Conservation (phyloP, 495 filamentous ascomycete species). For the Lepidopterella palustris region DNA sequence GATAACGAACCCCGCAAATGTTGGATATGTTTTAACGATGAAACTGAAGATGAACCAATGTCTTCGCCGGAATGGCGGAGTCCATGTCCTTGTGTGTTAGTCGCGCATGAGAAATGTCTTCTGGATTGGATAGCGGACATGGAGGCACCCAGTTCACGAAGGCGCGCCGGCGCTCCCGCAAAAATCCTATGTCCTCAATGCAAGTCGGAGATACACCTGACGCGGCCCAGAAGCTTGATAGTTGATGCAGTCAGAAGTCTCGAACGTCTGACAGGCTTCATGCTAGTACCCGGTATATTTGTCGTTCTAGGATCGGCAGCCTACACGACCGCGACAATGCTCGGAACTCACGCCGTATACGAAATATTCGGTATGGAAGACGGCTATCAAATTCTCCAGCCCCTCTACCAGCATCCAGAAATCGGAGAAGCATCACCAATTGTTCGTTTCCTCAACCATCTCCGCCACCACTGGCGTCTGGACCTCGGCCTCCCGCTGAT, state of each 20-base stretch:
- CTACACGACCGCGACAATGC: constrained; percentile 48
- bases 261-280: constrained; percentile 46
- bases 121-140: constrained; percentile 84
- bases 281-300: constrained; percentile 50
- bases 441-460: constrained; percentile 16
- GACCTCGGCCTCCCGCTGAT: constrained; percentile 56
- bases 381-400: constrained; percentile 44
- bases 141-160: constrained; percentile 55
- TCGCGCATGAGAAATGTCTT: constrained; percentile 85
- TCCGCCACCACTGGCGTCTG: constrained; percentile 32
- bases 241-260: constrained; percentile 53
- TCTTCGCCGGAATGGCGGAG: constrained; percentile 67
- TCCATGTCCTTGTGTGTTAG: constrained; percentile 82
- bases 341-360: constrained; percentile 55
- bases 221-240: constrained; percentile 61
- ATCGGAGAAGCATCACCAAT: not conserved
- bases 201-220: constrained; percentile 69
- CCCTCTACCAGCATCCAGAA: constrained; percentile 11
- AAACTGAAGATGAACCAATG: constrained; percentile 65
- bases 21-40: constrained; percentile 88
- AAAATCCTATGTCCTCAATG: constrained; percentile 82
- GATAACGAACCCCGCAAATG: constrained; percentile 55
- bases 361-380: constrained; percentile 59
- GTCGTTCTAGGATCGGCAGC: constrained; percentile 21
- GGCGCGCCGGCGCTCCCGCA: constrained; percentile 38